phyloP scores from a whole-genome alignment of 306 rosid species.

The Gleditsia sinensis region DNA sequence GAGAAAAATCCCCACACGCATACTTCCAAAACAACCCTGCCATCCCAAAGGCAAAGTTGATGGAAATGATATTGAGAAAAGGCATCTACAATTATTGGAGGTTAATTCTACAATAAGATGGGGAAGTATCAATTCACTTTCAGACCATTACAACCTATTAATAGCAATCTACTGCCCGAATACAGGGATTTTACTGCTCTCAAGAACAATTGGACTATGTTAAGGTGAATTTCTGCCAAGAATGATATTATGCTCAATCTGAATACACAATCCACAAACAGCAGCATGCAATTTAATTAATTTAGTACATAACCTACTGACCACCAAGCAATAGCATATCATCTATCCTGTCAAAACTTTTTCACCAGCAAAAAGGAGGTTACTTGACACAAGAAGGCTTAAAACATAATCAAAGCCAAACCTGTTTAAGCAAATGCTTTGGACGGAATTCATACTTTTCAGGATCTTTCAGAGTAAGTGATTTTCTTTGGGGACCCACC shows the following conservation, averaged over 20 bases:
- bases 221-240: background rate
- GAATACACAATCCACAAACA: constrained; percentile 7
- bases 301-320: background rate
- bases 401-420: constrained; percentile 38
- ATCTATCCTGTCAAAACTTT: constrained; percentile 2
- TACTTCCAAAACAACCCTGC: background rate
- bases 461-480: constrained; percentile 94
- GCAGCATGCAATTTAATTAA: background rate
- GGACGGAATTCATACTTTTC: constrained; percentile 98
- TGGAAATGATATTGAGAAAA: background rate
- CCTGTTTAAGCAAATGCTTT: constrained; percentile 93
- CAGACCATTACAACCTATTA: background rate
- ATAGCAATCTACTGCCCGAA: background rate
- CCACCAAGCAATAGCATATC: constrained; percentile 14
- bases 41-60: background rate
- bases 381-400: background rate
- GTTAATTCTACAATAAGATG: background rate
- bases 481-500: constrained; percentile 97
- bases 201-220: background rate
- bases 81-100: background rate
- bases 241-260: background rate
- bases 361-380: background rate
- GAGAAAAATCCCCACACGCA: background rate
- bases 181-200: background rate
- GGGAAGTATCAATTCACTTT: background rate